Conservation (phyloP, 306 rosid genomes). For the Quercus parvula region DNA sequence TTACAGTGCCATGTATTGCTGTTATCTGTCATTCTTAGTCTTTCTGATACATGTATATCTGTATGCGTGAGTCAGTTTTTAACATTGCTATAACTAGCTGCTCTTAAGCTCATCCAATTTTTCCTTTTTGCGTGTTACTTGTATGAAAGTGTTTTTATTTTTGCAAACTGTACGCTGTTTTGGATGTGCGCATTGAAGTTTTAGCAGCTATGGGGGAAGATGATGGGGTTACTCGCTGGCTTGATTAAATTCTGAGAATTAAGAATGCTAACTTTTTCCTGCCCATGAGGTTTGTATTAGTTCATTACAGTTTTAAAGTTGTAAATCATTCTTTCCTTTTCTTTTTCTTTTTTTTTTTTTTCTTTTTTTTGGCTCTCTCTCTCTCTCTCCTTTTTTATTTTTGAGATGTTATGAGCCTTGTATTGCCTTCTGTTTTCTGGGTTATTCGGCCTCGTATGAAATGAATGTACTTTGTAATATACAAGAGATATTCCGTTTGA, state of each 20-base stretch:
- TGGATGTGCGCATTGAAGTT: slow-evolving; percentile 79
- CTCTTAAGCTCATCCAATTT: background rate
- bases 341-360: background rate
- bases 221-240: slow-evolving; percentile 93
- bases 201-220: slow-evolving; percentile 80
- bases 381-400: background rate
- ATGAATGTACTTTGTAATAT: slow-evolving; percentile 21
- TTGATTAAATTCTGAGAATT: slow-evolving; percentile 46
- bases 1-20: too few species aligned
- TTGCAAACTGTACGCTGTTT: slow-evolving; percentile 63
- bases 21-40: too few species aligned
- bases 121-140: background rate
- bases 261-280: slow-evolving; percentile 12
- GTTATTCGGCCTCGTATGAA: slow-evolving; percentile 22
- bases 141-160: background rate
- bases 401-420: slow-evolving; percentile 1
- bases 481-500: slow-evolving; percentile 16
- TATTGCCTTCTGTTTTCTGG: slow-evolving; percentile 7
- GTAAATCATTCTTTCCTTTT: slow-evolving; percentile 31
- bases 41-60: too few species aligned
- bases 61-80: background rate
- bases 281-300: slow-evolving; percentile 35
- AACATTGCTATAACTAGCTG: background rate
- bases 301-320: slow-evolving; percentile 33
- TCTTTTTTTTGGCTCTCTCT: too few species aligned